A percentile compares a stretch with the other conserved stretches of the same genome.
These are phyloP conservation scores for Amylocystis lapponica DNA, from an alignment of 768 basidiomycete species.

Conservation along the genomic window DNA sequence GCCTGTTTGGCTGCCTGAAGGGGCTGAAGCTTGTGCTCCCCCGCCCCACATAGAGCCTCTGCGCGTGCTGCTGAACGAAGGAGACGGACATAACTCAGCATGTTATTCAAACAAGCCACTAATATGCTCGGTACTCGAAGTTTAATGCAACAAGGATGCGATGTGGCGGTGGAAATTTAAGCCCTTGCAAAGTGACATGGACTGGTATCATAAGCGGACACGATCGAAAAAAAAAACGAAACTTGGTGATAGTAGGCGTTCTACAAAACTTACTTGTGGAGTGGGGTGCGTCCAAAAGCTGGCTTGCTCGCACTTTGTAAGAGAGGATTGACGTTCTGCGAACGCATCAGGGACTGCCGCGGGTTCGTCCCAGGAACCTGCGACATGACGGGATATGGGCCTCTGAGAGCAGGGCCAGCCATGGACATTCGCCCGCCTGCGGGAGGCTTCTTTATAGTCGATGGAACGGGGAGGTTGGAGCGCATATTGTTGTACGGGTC, in stretches of 20 bases:
- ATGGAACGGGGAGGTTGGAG: constrained; percentile 67
- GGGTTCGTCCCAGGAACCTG: constrained; percentile 41
- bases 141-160: too few species aligned
- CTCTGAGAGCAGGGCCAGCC: constrained; percentile 67
- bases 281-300: constrained; percentile 63
- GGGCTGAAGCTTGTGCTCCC: constrained; percentile 40
- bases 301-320: constrained; percentile 65
- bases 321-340: constrained; percentile 64
- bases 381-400: constrained; percentile 35
- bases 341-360: constrained; percentile 62
- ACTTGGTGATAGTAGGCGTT: too few species aligned
- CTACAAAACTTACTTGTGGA: constrained; percentile 65
- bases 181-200: too few species aligned
- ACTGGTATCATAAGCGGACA: too few species aligned
- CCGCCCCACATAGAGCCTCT: constrained; percentile 73
- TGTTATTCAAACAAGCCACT: too few species aligned
- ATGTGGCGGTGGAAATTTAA: too few species aligned
- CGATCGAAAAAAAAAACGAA: too few species aligned
- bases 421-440: constrained; percentile 60
- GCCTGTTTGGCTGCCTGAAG: constrained; percentile 43
- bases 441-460: constrained; percentile 66
- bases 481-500: constrained; percentile 47
- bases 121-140: too few species aligned
- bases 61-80: constrained; percentile 52
- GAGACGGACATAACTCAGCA: too few species aligned